phyloP scores from a whole-genome alignment of 2,329 filamentous ascomycete genomes.

The Xylaria sp. region DNA sequence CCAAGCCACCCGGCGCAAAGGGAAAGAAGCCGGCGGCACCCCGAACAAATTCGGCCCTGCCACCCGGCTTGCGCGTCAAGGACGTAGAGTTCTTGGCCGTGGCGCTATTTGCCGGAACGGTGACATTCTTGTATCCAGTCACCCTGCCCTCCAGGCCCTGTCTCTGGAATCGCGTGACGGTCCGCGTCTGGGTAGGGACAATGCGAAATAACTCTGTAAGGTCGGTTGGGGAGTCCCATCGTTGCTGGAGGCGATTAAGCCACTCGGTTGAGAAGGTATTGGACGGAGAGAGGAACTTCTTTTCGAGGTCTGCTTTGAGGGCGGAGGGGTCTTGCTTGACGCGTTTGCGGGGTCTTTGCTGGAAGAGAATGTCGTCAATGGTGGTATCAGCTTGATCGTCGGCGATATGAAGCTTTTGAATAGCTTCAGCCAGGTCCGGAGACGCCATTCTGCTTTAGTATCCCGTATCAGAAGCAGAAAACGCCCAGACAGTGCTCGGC shows the following conservation, averaged over 20 bases:
- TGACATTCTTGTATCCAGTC: slow-evolving; percentile 92
- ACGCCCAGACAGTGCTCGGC: neutral
- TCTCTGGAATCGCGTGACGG: slow-evolving; percentile 88
- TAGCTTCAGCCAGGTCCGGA: slow-evolving; percentile 48
- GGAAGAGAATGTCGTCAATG: slow-evolving; percentile 63
- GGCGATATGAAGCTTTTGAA: slow-evolving; percentile 54
- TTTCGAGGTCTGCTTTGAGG: slow-evolving; percentile 72
- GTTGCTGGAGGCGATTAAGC: slow-evolving; percentile 86
- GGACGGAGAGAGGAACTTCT: slow-evolving; percentile 78
- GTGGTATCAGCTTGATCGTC: slow-evolving; percentile 37
- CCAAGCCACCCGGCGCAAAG: slow-evolving; percentile 87
- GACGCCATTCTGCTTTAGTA: slow-evolving; percentile 30
- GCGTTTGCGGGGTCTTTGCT: slow-evolving; percentile 46
- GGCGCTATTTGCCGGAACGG: slow-evolving; percentile 83
- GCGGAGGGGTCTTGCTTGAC: slow-evolving; percentile 58
- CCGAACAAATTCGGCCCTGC: slow-evolving; percentile 85
- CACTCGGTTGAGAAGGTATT: slow-evolving; percentile 79
- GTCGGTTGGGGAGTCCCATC: slow-evolving; percentile 81
- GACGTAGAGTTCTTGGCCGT: slow-evolving; percentile 97
- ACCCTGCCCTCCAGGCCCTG: slow-evolving; percentile 92
- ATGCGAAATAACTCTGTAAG: slow-evolving; percentile 84
- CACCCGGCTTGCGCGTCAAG: slow-evolving; percentile 80
- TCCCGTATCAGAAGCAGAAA: slow-evolving; percentile 1
- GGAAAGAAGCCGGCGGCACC: slow-evolving; percentile 93
- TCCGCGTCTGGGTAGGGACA: slow-evolving; percentile 88